Evolutionary conservation across 129 eudicot genomes (phyloP).

Genomic region (Arctium minus): DNA sequence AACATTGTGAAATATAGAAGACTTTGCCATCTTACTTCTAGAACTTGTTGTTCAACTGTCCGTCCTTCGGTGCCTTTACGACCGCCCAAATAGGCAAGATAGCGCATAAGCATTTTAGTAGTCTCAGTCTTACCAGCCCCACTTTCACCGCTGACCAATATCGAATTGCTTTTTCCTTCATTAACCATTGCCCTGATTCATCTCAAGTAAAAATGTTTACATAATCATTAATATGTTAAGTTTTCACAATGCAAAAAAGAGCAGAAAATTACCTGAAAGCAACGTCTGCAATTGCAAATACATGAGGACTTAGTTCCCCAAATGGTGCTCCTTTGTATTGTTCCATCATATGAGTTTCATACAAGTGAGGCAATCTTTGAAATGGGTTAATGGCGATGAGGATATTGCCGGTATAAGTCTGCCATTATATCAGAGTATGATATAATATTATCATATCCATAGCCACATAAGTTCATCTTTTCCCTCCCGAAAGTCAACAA

Average conservation of each 20-base stretch:
- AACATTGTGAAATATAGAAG: not conserved
- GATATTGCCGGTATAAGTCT: conserved; percentile 99
- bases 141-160: conserved; percentile 97
- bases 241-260: conserved; percentile 14
- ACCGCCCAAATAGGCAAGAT: conserved; percentile 98
- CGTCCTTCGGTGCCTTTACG: conserved; percentile 94
- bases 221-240: conserved; percentile 11
- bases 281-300: conserved; percentile 93
- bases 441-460: conserved; percentile 33
- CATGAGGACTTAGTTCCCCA: conserved; percentile 98
- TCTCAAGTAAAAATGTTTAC: conserved; percentile 36
- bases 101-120: conserved; percentile 99
- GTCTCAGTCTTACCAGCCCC: conserved; percentile 99
- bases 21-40: conserved; percentile 61
- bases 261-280: conserved; percentile 71
- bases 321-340: conserved; percentile 94
- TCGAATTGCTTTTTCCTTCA: conserved; percentile 95
- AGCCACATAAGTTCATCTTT: conserved; percentile 31
- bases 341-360: conserved; percentile 90
- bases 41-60: conserved; percentile 97
- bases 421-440: conserved; percentile 50
- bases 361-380: conserved; percentile 84
- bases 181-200: conserved; percentile 85
- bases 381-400: conserved; percentile 99
- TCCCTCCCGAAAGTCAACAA: conserved; percentile 24